These are phyloP conservation scores for Mycena olivaceomarginata DNA, from an alignment of 768 basidiomycete species.

Conservation along the genomic window DNA sequence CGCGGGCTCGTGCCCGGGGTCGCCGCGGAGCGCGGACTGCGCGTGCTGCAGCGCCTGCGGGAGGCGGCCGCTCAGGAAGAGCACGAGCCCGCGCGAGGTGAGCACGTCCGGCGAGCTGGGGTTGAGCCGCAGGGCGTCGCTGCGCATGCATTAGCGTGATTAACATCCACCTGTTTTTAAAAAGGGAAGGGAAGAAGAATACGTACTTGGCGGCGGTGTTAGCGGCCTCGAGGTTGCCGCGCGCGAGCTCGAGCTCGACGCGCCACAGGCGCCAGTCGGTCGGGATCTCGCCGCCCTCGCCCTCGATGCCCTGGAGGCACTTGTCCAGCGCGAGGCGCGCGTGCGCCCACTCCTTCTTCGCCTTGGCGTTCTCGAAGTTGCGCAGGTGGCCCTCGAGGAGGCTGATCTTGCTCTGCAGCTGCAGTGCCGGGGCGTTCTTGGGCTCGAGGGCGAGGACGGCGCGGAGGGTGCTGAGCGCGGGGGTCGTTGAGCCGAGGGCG, in stretches of 20 bases:
- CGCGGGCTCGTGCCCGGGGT: slow-evolving; percentile 86
- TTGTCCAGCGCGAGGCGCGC: slow-evolving; percentile 89
- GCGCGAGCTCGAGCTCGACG: slow-evolving; percentile 85
- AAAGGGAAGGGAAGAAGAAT: neutral
- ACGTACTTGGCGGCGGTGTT: slow-evolving; percentile 81
- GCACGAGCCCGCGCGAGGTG: slow-evolving; percentile 84
- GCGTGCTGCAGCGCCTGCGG: slow-evolving; percentile 84
- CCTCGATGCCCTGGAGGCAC: slow-evolving; percentile 83
- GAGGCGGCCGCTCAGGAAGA: slow-evolving; percentile 84
- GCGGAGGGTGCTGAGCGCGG: slow-evolving; percentile 82
- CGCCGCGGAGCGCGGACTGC: slow-evolving; percentile 82
- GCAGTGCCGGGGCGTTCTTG: slow-evolving; percentile 73
- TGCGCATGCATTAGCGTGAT: slow-evolving; percentile 51
- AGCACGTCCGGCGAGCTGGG: slow-evolving; percentile 88
- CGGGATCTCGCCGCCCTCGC: slow-evolving; percentile 85
- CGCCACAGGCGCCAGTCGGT: slow-evolving; percentile 89
- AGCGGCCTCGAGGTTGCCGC: slow-evolving; percentile 85
- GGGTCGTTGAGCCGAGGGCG: slow-evolving; percentile 81
- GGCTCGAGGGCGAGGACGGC: slow-evolving; percentile 78
- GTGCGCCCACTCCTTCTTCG: slow-evolving; percentile 83
- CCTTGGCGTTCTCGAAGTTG: slow-evolving; percentile 75
- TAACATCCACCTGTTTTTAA: slow-evolving; percentile 12
- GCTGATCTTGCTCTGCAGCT: slow-evolving; percentile 77
- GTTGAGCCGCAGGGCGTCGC: slow-evolving; percentile 84
- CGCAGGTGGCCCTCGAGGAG: slow-evolving; percentile 80